Percentiles rank a stretch among this genome's conserved stretches.
These are phyloP conservation scores for Olyra latifolia DNA, from an alignment of 176 grass and related monocot species.

Conservation along the genomic window DNA sequence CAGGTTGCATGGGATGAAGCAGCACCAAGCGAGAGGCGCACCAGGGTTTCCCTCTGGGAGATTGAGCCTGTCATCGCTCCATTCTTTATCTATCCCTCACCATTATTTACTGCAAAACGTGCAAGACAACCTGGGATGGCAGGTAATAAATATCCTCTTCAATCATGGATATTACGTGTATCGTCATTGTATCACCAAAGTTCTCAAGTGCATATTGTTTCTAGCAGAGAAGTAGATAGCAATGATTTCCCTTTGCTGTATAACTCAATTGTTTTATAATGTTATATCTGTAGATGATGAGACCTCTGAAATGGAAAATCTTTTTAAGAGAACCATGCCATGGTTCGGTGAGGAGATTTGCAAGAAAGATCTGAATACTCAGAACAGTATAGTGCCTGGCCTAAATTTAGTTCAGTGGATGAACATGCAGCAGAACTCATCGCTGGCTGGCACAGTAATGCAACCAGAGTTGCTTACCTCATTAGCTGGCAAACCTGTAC, in stretches of 20 bases:
- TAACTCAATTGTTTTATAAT: slow-evolving; percentile 2
- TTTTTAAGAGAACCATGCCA: slow-evolving; percentile 60
- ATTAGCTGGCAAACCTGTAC: slow-evolving; percentile 51
- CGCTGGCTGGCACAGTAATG: slow-evolving; percentile 39
- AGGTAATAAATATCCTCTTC: slow-evolving; percentile 44
- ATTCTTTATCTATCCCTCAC: slow-evolving; percentile 67
- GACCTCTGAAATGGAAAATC: slow-evolving; percentile 52
- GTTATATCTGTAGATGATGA: slow-evolving; percentile 51
- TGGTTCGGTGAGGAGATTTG: slow-evolving; percentile 68
- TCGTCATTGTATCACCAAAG: not conserved
- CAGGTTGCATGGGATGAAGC: slow-evolving; percentile 93
- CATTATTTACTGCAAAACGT: slow-evolving; percentile 63
- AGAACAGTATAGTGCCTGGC: slow-evolving; percentile 55
- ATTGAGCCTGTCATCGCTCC: slow-evolving; percentile 68
- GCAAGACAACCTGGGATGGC: slow-evolving; percentile 56
- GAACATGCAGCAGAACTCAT: slow-evolving; percentile 63
- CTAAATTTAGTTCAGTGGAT: slow-evolving; percentile 76
- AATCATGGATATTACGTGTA: not conserved
- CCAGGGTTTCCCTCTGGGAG: slow-evolving; percentile 78
- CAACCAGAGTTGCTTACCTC: slow-evolving; percentile 61
- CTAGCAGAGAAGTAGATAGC: not conserved
- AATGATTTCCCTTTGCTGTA: not conserved
- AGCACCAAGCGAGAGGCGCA: slow-evolving; percentile 54
- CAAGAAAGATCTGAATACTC: slow-evolving; percentile 64
- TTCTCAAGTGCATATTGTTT: slow-evolving; percentile 15